Conservation (phyloP, 2,329 filamentous ascomycete genomes). For the Podosphaera leucotricha region DNA sequence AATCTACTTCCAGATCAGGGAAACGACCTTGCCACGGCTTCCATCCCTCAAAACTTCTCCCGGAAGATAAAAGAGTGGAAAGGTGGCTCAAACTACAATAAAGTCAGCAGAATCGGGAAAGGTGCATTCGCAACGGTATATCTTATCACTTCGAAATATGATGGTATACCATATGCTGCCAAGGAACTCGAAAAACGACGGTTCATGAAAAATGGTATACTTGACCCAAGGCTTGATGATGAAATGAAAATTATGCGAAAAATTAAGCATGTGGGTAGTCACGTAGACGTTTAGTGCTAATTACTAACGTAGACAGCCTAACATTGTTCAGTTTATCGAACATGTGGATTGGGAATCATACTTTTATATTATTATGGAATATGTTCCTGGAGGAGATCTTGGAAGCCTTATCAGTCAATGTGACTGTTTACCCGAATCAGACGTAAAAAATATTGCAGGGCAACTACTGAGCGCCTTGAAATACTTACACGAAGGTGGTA, state of each 20-base stretch:
- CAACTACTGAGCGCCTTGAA: conserved; percentile 64
- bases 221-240: conserved; percentile 84
- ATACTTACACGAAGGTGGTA: conserved; percentile 69
- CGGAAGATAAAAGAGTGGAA: conserved; percentile 43
- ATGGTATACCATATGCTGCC: conserved; percentile 65
- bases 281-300: background rate
- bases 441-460: conserved; percentile 45
- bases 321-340: conserved; percentile 81
- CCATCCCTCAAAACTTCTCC: background rate
- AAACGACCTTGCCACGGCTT: background rate
- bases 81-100: conserved; percentile 66
- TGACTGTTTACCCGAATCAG: conserved; percentile 38
- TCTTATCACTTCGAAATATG: conserved; percentile 63
- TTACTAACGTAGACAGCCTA: conserved; percentile 26
- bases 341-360: conserved; percentile 61
- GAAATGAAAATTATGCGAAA: conserved; percentile 91
- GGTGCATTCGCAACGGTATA: conserved; percentile 91
- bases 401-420: conserved; percentile 43
- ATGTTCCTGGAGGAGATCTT: conserved; percentile 59
- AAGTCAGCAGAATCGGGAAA: conserved; percentile 60
- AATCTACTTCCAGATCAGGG: conserved; percentile 10
- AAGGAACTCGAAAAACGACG: conserved; percentile 87
- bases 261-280: conserved; percentile 48
- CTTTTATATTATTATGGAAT: conserved; percentile 96
- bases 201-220: conserved; percentile 76